Base-by-base conservation (phyloP, 1,284 basidiomycete genomes). In the Vanrija sp. region DNA sequence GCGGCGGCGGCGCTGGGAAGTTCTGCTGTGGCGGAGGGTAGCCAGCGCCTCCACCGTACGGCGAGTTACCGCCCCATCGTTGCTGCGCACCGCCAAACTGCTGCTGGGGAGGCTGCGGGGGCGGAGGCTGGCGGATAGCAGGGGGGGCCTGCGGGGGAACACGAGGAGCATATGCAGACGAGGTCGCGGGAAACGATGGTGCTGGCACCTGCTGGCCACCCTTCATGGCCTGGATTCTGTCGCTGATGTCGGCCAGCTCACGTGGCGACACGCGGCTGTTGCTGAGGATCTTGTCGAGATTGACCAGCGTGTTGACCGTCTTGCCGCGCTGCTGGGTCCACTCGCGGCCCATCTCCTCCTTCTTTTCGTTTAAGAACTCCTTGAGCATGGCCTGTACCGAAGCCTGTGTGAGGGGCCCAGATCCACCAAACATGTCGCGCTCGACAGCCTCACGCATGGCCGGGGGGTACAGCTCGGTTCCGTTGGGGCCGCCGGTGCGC, bases 401-500 rank as follows among this genome's bases (percentile, higher is more conserved):
- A 1, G 49, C 21, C 48, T 59, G 57, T 10, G 57, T 59, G 38
- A 64, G 45, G 40, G 46, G 46, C 14, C 45, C 58, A 1, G 51
- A 40, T 1, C 69, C 63, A 9, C 73, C 73, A 47, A 72, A 70
- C 10, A 75, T 68, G 7, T 65, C 65, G 16, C 64, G 54, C 58
- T 75, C 72, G 38, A 75, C 65, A 26, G 63, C 55, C 49, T 69
- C 68, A 49, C 68, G 64, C 14, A 74, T 63, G 6, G 48, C 58
- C 0, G 59, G 34, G 1, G 71, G 67, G 48, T 75, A 97, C 3
- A 97, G 79, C 69, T 92, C 88, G 55, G 83, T 83, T n/a, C 87
- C 84, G 46, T 81, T 81, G 2, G 87, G 86, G 10, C 87, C 86
- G 38, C 89, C 89, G 34, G 85, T 88, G 29, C 91, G 83, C 93